phyloP scores from a whole-genome alignment of 306 rosid genomes.

The Trifolium repens region DNA sequence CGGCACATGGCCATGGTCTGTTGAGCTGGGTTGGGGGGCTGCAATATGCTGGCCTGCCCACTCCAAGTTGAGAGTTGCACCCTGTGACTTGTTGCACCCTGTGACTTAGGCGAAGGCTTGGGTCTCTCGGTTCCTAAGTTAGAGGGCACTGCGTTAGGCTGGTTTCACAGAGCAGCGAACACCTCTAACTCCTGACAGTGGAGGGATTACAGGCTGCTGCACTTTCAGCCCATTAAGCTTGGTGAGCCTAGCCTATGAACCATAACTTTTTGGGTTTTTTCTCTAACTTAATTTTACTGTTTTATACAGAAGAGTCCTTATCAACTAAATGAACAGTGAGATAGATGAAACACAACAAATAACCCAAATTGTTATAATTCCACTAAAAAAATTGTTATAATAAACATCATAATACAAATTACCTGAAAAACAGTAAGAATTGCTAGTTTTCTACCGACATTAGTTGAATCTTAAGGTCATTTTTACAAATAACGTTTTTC shows the following conservation, averaged over 20 bases:
- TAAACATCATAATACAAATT: no score
- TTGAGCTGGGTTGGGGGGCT: neutral
- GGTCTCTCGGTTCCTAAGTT: neutral
- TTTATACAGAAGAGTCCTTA: no score
- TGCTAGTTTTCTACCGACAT: neutral
- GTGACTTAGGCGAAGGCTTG: neutral
- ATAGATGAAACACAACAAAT: no score
- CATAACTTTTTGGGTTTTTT: neutral
- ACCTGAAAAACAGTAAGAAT: no score
- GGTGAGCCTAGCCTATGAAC: neutral
- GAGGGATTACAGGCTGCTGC: neutral
- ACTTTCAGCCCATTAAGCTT: neutral
- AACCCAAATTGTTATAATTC: no score
- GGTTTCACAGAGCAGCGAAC: neutral
- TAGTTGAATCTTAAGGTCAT: no score
- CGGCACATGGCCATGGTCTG: neutral
- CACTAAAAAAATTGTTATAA: no score
- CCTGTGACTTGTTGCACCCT: neutral
- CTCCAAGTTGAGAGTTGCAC: constrained; percentile 7
- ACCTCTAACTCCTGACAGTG: neutral
- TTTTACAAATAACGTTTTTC: no score
- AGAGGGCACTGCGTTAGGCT: neutral
- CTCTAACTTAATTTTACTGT: no score
- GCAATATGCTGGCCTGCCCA: neutral
- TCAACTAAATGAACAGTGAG: no score